Evolutionary conservation across 108 stramenopile genomes (phyloP).

Genomic region (Skeletonema costatum): DNA sequence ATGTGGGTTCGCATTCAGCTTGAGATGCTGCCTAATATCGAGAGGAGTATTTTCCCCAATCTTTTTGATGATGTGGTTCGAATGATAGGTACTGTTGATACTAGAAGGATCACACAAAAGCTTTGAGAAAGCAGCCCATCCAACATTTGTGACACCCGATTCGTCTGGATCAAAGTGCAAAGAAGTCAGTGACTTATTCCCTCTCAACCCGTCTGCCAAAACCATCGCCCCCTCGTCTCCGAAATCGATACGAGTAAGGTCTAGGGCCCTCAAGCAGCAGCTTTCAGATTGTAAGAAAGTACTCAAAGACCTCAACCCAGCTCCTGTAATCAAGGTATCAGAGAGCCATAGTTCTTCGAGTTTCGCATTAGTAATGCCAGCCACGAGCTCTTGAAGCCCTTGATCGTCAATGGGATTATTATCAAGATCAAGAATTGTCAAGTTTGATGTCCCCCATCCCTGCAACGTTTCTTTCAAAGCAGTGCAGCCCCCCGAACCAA

Average conservation of each 20-base stretch:
- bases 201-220: background rate
- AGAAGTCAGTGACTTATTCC: background rate
- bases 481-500: too few species aligned
- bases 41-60: background rate
- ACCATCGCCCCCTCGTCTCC: background rate
- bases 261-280: background rate
- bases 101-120: background rate
- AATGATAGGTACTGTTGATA: conserved; percentile 3
- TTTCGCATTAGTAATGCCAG: background rate
- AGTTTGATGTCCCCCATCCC: background rate
- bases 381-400: background rate
- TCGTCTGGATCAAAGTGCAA: background rate
- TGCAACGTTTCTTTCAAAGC: background rate
- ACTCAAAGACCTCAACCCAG: background rate
- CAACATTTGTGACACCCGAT: background rate
- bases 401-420: background rate
- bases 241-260: background rate
- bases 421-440: background rate
- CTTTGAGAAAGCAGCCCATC: conserved; percentile 5
- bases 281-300: background rate
- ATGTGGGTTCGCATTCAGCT: background rate
- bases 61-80: background rate
- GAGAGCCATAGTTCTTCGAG: background rate
- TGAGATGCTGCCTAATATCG: background rate
- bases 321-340: background rate